phyloP scores from a whole-genome alignment of 2,329 filamentous ascomycete genomes.

The Fusarium penzigii region DNA sequence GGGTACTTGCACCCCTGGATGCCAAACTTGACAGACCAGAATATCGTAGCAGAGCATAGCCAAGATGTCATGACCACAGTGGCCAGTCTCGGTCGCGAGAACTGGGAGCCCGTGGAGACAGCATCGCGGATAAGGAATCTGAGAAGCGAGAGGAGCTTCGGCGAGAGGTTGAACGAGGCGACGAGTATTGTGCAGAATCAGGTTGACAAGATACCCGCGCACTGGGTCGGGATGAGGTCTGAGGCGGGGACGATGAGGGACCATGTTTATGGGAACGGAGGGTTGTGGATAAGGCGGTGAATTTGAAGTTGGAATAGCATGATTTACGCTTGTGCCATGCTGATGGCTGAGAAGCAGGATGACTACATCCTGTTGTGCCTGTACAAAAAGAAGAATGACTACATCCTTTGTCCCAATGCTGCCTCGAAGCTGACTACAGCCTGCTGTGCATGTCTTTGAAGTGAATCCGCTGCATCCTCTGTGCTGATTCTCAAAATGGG shows the following conservation, averaged over 20 bases:
- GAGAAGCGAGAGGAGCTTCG: slow-evolving; percentile 43
- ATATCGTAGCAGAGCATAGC: slow-evolving; percentile 33
- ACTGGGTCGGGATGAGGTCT: slow-evolving; percentile 59
- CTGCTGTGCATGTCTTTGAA: too few species aligned
- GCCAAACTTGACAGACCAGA: slow-evolving; percentile 15
- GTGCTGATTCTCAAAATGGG: too few species aligned
- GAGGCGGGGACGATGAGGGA: slow-evolving; percentile 49
- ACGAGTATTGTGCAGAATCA: slow-evolving; percentile 53
- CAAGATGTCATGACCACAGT: slow-evolving; percentile 46
- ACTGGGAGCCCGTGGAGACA: slow-evolving; percentile 46
- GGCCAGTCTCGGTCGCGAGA: slow-evolving; percentile 47
- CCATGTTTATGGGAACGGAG: slow-evolving; percentile 48
- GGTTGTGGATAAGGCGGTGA: slow-evolving; percentile 46
- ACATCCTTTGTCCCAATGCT: too few species aligned
- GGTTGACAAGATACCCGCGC: slow-evolving; percentile 60
- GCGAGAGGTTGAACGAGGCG: slow-evolving; percentile 49
- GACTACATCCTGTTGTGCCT: too few species aligned
- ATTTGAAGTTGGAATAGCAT: background rate
- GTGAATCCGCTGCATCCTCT: too few species aligned
- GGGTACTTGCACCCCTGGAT: slow-evolving; percentile 52
- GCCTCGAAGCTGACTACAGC: too few species aligned
- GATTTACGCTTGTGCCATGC: too few species aligned
- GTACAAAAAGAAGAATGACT: background rate
- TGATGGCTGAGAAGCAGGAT: too few species aligned
- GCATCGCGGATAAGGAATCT: slow-evolving; percentile 39